These are phyloP conservation scores for Calocybe gangraenosa DNA, from an alignment of 768 basidiomycete genomes.

Conservation along the genomic window DNA sequence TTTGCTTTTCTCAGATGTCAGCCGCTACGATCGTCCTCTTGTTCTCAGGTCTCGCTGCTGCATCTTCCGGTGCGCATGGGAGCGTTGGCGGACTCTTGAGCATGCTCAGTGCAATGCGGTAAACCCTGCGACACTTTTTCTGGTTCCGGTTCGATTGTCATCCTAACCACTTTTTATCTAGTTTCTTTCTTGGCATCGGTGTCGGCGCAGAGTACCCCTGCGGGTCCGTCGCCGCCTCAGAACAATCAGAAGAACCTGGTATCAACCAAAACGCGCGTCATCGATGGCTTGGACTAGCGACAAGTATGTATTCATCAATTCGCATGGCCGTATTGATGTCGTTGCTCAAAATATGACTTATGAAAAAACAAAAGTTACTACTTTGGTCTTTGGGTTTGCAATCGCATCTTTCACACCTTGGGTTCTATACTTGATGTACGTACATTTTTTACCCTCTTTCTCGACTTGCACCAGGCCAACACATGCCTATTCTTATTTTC, in stretches of 20 bases:
- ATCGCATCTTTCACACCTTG: conserved; percentile 75
- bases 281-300: conserved; percentile 80
- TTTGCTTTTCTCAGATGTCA: conserved; percentile 69
- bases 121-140: no score
- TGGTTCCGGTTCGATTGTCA: no score
- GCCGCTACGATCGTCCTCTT: conserved; percentile 81
- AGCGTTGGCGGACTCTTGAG: conserved; percentile 64
- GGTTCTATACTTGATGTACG: conserved; percentile 82
- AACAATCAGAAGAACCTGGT: conserved; percentile 78
- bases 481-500: no score
- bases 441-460: not conserved
- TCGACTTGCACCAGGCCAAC: no score
- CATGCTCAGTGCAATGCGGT: conserved; percentile 81
- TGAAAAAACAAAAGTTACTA: no score
- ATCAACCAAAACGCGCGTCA: conserved; percentile 77
- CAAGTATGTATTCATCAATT: conserved; percentile 47
- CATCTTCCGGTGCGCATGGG: conserved; percentile 73
- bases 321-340: no score
- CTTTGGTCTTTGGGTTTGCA: conserved; percentile 82
- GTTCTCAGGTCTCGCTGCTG: conserved; percentile 81
- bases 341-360: no score
- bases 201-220: conserved; percentile 88
- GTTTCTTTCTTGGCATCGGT: conserved; percentile 87
- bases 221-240: conserved; percentile 84
- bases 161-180: conserved; percentile 24